phyloP scores from a whole-genome alignment of 2,329 filamentous ascomycete genomes.

The Scedosporium apiospermum region DNA sequence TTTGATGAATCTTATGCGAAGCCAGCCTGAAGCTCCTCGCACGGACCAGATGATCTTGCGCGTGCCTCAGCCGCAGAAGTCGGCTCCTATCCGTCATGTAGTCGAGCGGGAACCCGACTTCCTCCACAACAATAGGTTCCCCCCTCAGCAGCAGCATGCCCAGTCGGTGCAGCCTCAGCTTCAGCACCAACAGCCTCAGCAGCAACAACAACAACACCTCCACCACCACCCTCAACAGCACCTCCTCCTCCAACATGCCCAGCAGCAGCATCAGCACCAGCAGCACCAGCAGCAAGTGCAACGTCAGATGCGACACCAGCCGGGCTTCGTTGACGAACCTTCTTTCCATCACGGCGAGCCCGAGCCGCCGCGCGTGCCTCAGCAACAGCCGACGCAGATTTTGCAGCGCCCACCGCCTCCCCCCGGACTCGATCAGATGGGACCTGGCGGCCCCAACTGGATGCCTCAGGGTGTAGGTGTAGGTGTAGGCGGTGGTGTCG shows the following conservation, averaged over 20 bases:
- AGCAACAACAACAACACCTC: slow-evolving; percentile 18
- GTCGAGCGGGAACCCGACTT: slow-evolving; percentile 41
- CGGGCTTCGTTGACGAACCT: slow-evolving; percentile 43
- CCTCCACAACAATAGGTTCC: slow-evolving; percentile 18
- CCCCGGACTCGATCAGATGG: slow-evolving; percentile 50
- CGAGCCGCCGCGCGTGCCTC: slow-evolving; percentile 36
- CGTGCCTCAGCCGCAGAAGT: slow-evolving; percentile 41
- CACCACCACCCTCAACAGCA: slow-evolving; percentile 22
- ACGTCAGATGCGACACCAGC: slow-evolving; percentile 34
- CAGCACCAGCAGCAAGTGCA: slow-evolving; percentile 7
- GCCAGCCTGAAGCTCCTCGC: slow-evolving; percentile 36
- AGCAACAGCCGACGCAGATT: slow-evolving; percentile 55
- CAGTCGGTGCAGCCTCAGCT: slow-evolving; percentile 8
- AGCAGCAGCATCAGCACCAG: slow-evolving; percentile 6
- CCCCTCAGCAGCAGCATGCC: slow-evolving; percentile 13
- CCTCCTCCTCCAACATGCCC: slow-evolving; percentile 18
- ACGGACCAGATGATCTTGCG: slow-evolving; percentile 39
- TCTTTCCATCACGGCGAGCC: slow-evolving; percentile 38
- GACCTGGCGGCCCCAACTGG: slow-evolving; percentile 35
- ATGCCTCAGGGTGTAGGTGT: slow-evolving; percentile 32
- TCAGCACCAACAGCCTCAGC: slow-evolving; percentile 6
- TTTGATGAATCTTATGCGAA: slow-evolving; percentile 71
- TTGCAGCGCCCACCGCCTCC: slow-evolving; percentile 52
- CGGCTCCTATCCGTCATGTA: slow-evolving; percentile 34
- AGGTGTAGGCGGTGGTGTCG: slow-evolving; percentile 12